Percentiles rank a stretch among this genome's conserved stretches.
These are phyloP conservation scores for Aspergillus intermedius DNA, from an alignment of 2,329 filamentous ascomycete genomes.

Conservation along the genomic window DNA sequence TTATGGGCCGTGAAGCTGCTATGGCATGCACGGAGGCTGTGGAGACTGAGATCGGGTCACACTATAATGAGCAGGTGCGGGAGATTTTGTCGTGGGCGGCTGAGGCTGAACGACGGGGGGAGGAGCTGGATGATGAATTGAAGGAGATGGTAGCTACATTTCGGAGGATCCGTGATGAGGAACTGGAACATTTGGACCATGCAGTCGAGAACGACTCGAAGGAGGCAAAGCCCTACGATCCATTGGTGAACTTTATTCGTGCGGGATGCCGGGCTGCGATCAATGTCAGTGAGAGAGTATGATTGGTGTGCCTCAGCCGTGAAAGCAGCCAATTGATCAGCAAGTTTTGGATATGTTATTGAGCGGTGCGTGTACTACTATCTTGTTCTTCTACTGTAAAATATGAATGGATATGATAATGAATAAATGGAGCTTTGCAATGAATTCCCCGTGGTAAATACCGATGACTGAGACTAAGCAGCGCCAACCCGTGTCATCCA, in stretches of 20 bases:
- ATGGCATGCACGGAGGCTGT: conserved; percentile 99
- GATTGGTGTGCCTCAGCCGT: conserved; percentile 3
- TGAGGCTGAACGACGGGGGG: conserved; percentile 68
- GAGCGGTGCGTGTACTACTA: no score
- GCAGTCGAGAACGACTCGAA: conserved; percentile 90
- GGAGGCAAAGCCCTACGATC: conserved; percentile 80
- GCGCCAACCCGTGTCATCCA: no score
- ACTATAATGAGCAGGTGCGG: conserved; percentile 91
- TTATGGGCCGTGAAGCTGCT: conserved; percentile 85
- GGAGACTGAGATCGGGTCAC: conserved; percentile 92
- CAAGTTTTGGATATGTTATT: no score
- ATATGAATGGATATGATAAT: no score
- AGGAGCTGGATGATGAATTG: conserved; percentile 74
- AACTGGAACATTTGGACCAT: conserved; percentile 92
- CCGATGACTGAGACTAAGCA: no score
- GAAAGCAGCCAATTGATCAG: no score
- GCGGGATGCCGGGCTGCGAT: conserved; percentile 90
- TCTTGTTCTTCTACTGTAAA: no score
- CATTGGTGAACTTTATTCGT: conserved; percentile 79
- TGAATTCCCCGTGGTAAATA: no score
- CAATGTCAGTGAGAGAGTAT: conserved; percentile 62
- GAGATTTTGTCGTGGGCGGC: conserved; percentile 73
- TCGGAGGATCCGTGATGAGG: conserved; percentile 83
- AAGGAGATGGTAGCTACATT: conserved; percentile 65
- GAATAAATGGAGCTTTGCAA: no score